Evolutionary conservation across 2,329 filamentous ascomycete species (phyloP), one percentile per base, ranked within the genome.

Genomic region (Scorias spongiosa): DNA sequence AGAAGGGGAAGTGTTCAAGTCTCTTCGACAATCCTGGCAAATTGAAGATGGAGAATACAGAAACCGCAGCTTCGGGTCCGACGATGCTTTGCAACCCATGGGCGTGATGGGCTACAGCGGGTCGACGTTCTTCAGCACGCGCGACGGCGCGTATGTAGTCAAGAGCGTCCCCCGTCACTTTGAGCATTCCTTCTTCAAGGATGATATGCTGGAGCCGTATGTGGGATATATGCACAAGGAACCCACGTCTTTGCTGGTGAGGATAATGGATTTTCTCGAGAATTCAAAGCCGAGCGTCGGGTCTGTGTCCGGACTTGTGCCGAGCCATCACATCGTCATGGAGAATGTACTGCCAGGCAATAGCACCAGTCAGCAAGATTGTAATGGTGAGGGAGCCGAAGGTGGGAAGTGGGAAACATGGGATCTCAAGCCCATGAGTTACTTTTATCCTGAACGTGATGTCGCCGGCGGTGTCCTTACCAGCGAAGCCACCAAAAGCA

Each of bases 401-500:
- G 57, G 66, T 11, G 39, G 29, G 62, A 67, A 14, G 10, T 86
- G 81, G 81, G 76, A 85, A 55, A 77, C 74, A 1, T 86, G 79
- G 61, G 82, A 86, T 47, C 70, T 86, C 41, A 87, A 87, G 55
- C 82, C 82, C 0, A 75, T 72, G 17, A 74, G 76, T 45, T 86
- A 85, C 62, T 86, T 86, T 64, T 85, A 79, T 54, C 82, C 82
- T 0, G 81, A 86, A 55, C 66, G 81, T 6, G 82, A 86, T 51
- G 70, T 86, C 10, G 73, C 80, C 0, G 74, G 75, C 2, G 80
- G 80, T 0, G 65, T 63, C 2, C 63, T 87, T 1, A 72, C 76
- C 0, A 76, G 76, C 2, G 70, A 83, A 41, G 75, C 74, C 1
- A 80, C 80, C 5, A 78, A 80, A 55, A 72, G 72, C 15, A 74